Conservation (phyloP, 2,329 filamentous ascomycete genomes). For the Hymenoscyphus repandus region DNA sequence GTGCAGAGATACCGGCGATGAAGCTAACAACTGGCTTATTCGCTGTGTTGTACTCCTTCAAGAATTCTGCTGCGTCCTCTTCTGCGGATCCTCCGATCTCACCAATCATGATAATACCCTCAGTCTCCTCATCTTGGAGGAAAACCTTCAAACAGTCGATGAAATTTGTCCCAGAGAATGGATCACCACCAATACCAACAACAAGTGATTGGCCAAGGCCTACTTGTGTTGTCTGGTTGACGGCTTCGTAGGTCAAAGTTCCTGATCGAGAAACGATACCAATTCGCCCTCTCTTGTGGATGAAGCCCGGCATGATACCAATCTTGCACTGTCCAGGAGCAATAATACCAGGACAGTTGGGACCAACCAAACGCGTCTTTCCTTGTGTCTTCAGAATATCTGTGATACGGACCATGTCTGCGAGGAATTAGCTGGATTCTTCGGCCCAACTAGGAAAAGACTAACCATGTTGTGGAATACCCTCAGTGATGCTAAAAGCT, state of each 20-base stretch:
- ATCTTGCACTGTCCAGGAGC: constrained; percentile 97
- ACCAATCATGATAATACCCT: constrained; percentile 99
- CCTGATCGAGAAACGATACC: constrained; percentile 98
- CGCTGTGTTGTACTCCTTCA: constrained; percentile 84
- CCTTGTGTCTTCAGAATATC: constrained; percentile 94
- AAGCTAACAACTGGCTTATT: constrained; percentile 97
- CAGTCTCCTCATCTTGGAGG: constrained; percentile 90
- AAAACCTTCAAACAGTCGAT: constrained; percentile 99
- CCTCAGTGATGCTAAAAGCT: constrained; percentile 71
- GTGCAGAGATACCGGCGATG: constrained; percentile 96
- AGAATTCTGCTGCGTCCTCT: constrained; percentile 96
- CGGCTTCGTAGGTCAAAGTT: constrained; percentile 97
- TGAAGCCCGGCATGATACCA: constrained; percentile 99
- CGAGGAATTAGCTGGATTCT: constrained; percentile 12
- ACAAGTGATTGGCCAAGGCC: constrained; percentile 97
- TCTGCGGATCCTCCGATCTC: constrained; percentile 97
- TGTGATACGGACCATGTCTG: constrained; percentile 98
- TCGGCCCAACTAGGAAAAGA: constrained; percentile 19
- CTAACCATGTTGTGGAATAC: constrained; percentile 92
- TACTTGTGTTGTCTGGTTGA: constrained; percentile 98
- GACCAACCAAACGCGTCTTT: constrained; percentile 94
- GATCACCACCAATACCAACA: constrained; percentile 96
- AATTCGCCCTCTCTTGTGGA: constrained; percentile 98
- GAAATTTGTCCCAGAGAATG: constrained; percentile 98
- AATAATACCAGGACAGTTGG: constrained; percentile 98